Percentiles rank a stretch among this genome's conserved stretches.
These are phyloP conservation scores for Aspergillus intermedius DNA, from an alignment of 2,329 filamentous ascomycete species.

Conservation along the genomic window DNA sequence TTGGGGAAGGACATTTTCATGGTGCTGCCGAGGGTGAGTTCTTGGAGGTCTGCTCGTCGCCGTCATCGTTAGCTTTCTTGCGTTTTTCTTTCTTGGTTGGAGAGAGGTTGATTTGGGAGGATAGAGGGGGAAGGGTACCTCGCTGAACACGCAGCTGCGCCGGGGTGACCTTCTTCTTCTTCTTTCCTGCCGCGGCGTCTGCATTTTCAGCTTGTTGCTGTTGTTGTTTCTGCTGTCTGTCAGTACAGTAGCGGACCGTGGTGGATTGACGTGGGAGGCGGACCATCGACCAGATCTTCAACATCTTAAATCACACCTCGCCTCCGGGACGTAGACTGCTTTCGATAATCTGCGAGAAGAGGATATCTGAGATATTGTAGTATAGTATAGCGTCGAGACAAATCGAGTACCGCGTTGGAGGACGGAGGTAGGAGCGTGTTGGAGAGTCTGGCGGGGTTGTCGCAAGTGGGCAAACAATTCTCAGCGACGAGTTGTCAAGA, in stretches of 20 bases:
- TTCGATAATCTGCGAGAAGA: too few relatives aligned
- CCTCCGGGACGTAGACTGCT: neutral
- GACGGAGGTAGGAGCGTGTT: neutral
- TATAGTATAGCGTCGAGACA: too few relatives aligned
- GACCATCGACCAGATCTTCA: conserved; percentile 99
- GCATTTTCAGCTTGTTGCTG: conserved; percentile 95
- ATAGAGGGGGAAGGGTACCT: conserved; percentile 50
- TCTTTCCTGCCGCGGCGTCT: conserved; percentile 68
- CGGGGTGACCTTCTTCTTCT: conserved; percentile 98
- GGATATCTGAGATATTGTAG: too few relatives aligned
- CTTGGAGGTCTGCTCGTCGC: conserved; percentile 37
- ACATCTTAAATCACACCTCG: conserved; percentile 57
- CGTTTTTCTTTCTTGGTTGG: neutral
- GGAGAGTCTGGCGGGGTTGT: neutral
- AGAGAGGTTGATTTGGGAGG: neutral
- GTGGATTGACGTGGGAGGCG: conserved; percentile 21
- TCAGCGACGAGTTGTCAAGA: neutral
- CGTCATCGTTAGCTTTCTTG: neutral
- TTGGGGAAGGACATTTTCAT: conserved; percentile 54
- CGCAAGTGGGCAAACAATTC: neutral
- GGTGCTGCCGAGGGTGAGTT: conserved; percentile 46
- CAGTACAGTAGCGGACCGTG: conserved; percentile 1
- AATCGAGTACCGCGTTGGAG: neutral
- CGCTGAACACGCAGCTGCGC: conserved; percentile 94
- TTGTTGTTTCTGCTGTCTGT: conserved; percentile 55